Evolutionary conservation across 2,329 filamentous ascomycete genomes (phyloP), one percentile per base, ranked within the genome.

Genomic region (Biscogniauxia mediterranea): DNA sequence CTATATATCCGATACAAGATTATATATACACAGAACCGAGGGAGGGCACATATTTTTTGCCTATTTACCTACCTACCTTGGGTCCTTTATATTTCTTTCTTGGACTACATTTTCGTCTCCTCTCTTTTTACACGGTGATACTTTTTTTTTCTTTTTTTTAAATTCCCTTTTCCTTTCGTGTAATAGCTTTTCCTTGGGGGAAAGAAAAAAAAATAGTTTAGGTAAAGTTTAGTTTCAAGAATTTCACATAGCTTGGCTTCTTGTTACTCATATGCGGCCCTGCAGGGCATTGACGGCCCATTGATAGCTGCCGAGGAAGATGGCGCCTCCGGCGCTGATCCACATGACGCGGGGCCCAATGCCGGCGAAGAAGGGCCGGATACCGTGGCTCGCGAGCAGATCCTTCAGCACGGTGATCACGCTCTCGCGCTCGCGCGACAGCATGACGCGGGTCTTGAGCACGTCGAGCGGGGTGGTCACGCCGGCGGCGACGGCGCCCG

Each of bases 401-500:
- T 81, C 78, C 57, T 79, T 80, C 64, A 94, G 79, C 63, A 97
- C 81, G 4, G 76, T 74, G 38, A 78, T 74, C 65, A 87, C 83
- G 13, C 81, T 84, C 74, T 85, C 85, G 68, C 81, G 85, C 80
- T 89, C 85, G 70, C 86, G 84, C 15, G 91, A 89, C 68, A 99
- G 80, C 95, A 99, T 99, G 77, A 98, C 89, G 66, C 95, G 83
- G 66, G 95, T 99, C 86, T 99, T 99, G 68, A 99, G 81, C 64
- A 99, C 95, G 77, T 99, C 95, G 64, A 99, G 79, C 49, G 95
- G 95, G 57, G 95, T 99, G 23, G 95, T 99, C 61, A 94, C 74
- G 0, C 86, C 94, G 0, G 95, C 95, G 0, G 95, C 93, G 49
- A 97, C 82, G 0, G 89, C 93, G 0, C 95, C 95, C 0, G 92